Evolutionary conservation across 139 green algal species (phyloP).

Genomic region (Tetradesmus obliquus): DNA sequence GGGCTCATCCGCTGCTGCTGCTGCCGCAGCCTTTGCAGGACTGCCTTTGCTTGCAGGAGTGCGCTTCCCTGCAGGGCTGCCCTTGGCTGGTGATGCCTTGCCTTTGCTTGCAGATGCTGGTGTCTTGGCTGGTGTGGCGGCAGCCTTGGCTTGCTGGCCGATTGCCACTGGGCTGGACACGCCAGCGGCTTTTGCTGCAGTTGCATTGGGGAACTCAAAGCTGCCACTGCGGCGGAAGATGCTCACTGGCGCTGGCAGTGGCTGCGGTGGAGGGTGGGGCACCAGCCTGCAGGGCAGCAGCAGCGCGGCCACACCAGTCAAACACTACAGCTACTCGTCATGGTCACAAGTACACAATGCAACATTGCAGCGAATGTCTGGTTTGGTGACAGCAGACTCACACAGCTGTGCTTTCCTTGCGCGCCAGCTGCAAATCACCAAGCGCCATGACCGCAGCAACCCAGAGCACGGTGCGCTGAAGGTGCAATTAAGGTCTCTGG

Average conservation of each 20-base stretch:
- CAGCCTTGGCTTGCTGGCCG: not conserved
- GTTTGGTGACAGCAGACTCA: not conserved
- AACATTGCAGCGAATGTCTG: not conserved
- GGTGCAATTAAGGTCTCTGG: not conserved
- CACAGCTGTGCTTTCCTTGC: not conserved
- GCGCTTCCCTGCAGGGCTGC: not conserved
- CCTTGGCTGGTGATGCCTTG: not conserved
- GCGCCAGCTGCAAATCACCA: not conserved
- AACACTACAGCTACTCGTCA: not conserved
- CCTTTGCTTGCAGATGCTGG: not conserved
- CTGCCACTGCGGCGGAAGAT: not conserved
- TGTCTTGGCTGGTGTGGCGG: not conserved
- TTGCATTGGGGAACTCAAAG: not conserved
- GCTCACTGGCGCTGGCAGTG: not conserved
- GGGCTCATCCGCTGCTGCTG: not conserved
- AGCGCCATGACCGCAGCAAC: too few relatives aligned
- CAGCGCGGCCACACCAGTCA: not conserved
- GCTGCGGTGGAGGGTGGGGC: not conserved
- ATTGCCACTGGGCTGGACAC: not conserved
- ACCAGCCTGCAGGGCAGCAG: slow-evolving; percentile 11
- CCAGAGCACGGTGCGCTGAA: not conserved
- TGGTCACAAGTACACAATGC: not conserved
- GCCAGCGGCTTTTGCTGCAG: not conserved
- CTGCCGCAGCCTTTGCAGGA: slow-evolving; percentile 10
- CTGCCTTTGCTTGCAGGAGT: not conserved